Base-by-base conservation (phyloP, 139 green algal species). In the Chlamydomonas schloesseri region DNA sequence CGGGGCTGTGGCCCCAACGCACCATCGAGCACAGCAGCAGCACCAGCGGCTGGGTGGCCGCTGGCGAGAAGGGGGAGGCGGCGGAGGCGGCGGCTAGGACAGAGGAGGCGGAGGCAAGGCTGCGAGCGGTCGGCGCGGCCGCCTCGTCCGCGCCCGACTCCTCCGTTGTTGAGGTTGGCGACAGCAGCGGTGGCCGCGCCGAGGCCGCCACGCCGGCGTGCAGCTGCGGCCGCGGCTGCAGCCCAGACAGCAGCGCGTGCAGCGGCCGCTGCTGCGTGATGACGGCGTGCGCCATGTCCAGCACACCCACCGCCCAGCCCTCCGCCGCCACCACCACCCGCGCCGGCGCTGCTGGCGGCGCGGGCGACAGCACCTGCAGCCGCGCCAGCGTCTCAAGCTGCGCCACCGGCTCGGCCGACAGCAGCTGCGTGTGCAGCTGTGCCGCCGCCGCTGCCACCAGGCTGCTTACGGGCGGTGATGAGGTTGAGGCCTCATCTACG, bases 221-320 rank as follows among this genome's bases (percentile, higher is more conserved):
- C n/a, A n/a, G 58, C 26, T 37, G 26, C 24, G 58, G 34, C 36
- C 2, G 36, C 24, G 31, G 31, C 10, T 24, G 58, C 76, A 84
- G 31, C 78, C 23, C 64, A 28, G 29, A 0, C 42, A 84, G 64
- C n/a, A 84, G 64, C 78, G 55, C 20, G n/a, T 67, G 64, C 42
- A 84, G 64, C 31, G 78, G 78, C 23, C 64, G 64, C 46, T 74
- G 42, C 46, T 74, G 42, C 5, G 14, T 17, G 18, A 84, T 74
- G 46, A 75, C 46, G 42, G 28, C 42, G 23, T 84, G 78, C 2
- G 62, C 78, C 78, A 75, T 84, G 34, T 65, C 78, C 29, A 84
- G 13, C 29, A 74, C 64, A 18, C 78, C 78, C 17, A 84, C 78
- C 1, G n/a, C 78, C 78, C 78, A 84, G 29, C 78, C 78, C 37